Base-by-base conservation (phyloP, 306 rosid species). In the Hippophae tibetana region DNA sequence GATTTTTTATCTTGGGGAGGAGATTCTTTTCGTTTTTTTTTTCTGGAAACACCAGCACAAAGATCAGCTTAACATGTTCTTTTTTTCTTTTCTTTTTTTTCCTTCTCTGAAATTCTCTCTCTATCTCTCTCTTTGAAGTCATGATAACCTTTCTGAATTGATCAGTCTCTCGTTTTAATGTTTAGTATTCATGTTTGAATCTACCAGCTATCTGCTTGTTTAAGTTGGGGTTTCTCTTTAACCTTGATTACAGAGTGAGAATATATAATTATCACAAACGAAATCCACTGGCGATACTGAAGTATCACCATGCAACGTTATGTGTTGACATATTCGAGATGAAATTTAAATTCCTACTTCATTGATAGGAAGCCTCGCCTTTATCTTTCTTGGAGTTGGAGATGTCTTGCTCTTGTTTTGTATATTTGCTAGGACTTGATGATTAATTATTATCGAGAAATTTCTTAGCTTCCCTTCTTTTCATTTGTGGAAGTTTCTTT, bases 291-390 rank as follows among this genome's bases (percentile, higher is more conserved):
- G 96, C 96, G 27, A 72, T 83, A 71, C 71, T 92, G 69, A 92
- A 83, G 80, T 92, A 92, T 79, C 98, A 92, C 69, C 93, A 78
- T 62, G 82, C 84, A 64, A 81, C 87, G 74, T 95, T 87, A 78
- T 50, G 78, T 58, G 78, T 58, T 26, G 58, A 1, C 23, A 18
- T 18, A 18, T 18, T 18, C 23, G 23, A 18, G 23, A 0, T 18
- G 23, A 18, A 18, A 18, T 18, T 18, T 0, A 18, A 18, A 18
- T 18, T 18, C 23, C 23, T 18, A 18, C 23, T 18, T 18, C 23
- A 18, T 18, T 18, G 23, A 18, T 18, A 18, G 23, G 23, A 18
- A 18, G 23, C 23, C 1, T 18, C 23, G 1, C 23, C 23, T 18
- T 18, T 18, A 18, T 18, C 23, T 18, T 18, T 18, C 23, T 7